Evolutionary conservation across 768 basidiomycete genomes (phyloP), one percentile per base, ranked within the genome.

Genomic region (Mycena capillaripes): DNA sequence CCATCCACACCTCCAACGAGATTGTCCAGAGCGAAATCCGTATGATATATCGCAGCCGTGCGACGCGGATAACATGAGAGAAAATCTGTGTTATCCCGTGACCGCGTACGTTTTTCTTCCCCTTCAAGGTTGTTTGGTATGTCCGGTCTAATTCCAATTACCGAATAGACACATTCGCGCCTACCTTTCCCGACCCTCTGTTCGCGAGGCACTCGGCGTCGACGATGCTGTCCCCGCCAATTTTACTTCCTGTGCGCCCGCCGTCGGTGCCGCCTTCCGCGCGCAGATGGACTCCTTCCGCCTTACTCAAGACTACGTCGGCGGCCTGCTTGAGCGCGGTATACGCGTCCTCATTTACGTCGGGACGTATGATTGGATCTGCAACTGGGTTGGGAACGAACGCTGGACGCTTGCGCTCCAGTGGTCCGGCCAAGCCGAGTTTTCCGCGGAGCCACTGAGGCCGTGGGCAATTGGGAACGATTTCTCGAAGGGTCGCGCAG

Each of bases 311-410:
- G 78, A 89, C 79, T 90, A 93, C 79, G 85, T 93, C 72, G 86
- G 89, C 2, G 42, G 16, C 16, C 87, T 95, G 44, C 88, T 96
- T 21, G 94, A 95, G 70, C 89, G 92, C 25, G 91, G 90, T 0
- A 83, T 96, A 27, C 86, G 88, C 4, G 88, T 91, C 19, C 85
- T 96, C 38, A 89, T 92, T 62, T 94, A 93, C 73, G 91, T 90
- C 2, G 93, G 92, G 8, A 86, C 85, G 34, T 90, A 92, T 68
- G 92, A 93, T 74, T 93, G 90, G 90, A 90, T 91, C 61, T 94
- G 93, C 79, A 93, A 94, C 78, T 91, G 90, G 86, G 81, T 93
- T 29, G 92, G 91, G 7, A 95, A 95, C 78, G 88, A 91, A 76
- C 83, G 86, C 34, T 95, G 94, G 93, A 89, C 90, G 10, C 81